These are phyloP conservation scores for Trametes cubensis DNA, from an alignment of 768 basidiomycete species.

Conservation along the genomic window DNA sequence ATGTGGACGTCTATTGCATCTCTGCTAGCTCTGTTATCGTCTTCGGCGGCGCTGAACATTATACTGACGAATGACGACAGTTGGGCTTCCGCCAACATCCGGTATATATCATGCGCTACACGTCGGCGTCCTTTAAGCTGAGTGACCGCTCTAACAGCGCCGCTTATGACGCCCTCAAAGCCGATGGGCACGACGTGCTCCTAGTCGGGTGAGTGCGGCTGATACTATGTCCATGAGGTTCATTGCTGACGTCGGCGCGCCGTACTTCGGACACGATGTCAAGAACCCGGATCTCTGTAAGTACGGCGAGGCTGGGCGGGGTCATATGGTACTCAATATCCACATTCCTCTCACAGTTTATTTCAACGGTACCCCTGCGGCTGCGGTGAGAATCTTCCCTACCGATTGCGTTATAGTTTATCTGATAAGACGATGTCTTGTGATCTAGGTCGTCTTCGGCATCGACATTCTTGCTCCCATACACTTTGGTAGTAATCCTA, in stretches of 20 bases:
- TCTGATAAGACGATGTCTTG: constrained; percentile 7
- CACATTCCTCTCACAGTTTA: constrained; percentile 26
- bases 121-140: no score
- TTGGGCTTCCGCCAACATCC: constrained; percentile 40
- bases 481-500: constrained; percentile 29
- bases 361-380: constrained; percentile 39
- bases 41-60: constrained; percentile 32
- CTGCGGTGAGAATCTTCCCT: constrained; percentile 23
- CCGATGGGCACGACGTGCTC: constrained; percentile 35
- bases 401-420: not conserved
- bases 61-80: constrained; percentile 38
- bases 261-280: constrained; percentile 35
- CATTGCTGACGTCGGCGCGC: constrained; percentile 28
- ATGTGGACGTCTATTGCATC: constrained; percentile 16
- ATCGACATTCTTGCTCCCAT: constrained; percentile 35
- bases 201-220: constrained; percentile 31
- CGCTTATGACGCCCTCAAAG: constrained; percentile 32
- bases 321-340: constrained; percentile 14
- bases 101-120: constrained; percentile 18
- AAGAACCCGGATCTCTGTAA: constrained; percentile 33
- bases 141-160: constrained; percentile 24
- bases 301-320: not conserved
- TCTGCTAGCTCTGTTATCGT: constrained; percentile 19
- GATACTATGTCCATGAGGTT: not conserved
- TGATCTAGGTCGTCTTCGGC: constrained; percentile 30